Base-by-base conservation (phyloP, 2,329 filamentous ascomycete species). In the Cladosporium sp. region DNA sequence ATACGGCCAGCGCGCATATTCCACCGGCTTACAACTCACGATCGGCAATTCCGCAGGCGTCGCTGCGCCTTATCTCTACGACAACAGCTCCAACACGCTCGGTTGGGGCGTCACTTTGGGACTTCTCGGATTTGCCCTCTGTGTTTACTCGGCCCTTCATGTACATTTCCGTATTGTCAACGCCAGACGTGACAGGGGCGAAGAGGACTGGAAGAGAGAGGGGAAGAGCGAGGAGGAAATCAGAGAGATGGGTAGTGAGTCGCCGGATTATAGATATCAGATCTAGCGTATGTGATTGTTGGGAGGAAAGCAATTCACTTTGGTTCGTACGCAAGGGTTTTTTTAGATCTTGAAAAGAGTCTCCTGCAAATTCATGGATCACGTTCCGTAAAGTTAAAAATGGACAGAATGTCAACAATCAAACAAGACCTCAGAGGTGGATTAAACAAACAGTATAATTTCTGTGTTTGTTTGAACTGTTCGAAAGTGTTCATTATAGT, bases 1-100 rank as follows among this genome's bases (percentile, higher is more conserved):
- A 8, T 90, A 89, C 57, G 86, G 85, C 8, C 90, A 90, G 66
- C 74, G 86, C 25, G 85, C 85, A 0, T 85, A 84, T 0, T 84
- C 83, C 0, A 86, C 80, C 1, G 86, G 84, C 0, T 63, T 89
- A 62, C 84, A 89, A 63, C 71, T 89, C 32, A 86, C 80, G 0
- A 76, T 84, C 46, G 85, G 85, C 2, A 90, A 90, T 56, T 73
- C 76, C 13, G 78, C 82, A 8, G 86, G 86, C 2, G 84, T 90
- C 55, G 84, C 88, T 82, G 41, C 41, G 16, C 27, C 27, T 7
- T 43, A 30, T n/a, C n/a, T 43, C 13, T 56, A 51, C 15, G 19
- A 15, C n/a, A 41, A 45, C 5, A 35, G 36, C 9, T 32, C 38
- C 3, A 55, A 49, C 27, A 51, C 16, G 5, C 36, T 13, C 11